phyloP scores from a whole-genome alignment of 345 rosid species.

The Rhodamnia argentea region DNA sequence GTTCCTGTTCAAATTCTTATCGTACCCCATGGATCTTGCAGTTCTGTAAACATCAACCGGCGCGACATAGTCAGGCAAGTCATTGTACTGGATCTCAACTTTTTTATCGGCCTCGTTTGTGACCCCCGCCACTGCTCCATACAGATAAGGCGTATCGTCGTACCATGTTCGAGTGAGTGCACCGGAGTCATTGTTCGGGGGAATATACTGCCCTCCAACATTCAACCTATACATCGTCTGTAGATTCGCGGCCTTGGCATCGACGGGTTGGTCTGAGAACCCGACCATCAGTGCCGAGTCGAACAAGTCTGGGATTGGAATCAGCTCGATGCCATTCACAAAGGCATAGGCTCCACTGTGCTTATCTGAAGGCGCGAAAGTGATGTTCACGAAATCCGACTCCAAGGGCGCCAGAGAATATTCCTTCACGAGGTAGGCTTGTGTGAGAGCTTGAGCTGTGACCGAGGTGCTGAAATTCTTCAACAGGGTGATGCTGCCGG shows the following conservation, averaged over 20 bases:
- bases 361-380: constrained; percentile 40
- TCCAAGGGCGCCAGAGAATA: constrained; percentile 38
- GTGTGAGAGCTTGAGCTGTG: constrained; percentile 62
- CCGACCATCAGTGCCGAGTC: constrained; percentile 43
- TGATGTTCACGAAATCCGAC: constrained; percentile 23
- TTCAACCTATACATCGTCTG: constrained; percentile 65
- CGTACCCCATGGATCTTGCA: constrained; percentile 48
- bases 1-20: constrained; percentile 17
- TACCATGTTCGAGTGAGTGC: constrained; percentile 59
- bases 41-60: constrained; percentile 53
- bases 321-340: constrained; percentile 66
- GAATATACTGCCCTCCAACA: constrained; percentile 55
- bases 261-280: constrained; percentile 18
- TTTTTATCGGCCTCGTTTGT: constrained; percentile 2
- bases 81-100: constrained; percentile 20
- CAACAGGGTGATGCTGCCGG: constrained; percentile 40
- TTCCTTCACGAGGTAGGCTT: constrained; percentile 57
- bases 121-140: constrained; percentile 40
- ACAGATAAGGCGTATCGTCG: constrained; percentile 47
- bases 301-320: constrained; percentile 46
- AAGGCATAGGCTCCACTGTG: constrained; percentile 38
- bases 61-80: constrained; percentile 29
- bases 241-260: constrained; percentile 22
- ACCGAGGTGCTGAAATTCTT: constrained; percentile 65
- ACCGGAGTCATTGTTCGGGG: constrained; percentile 47